Percentiles rank a stretch among this genome's conserved stretches.
Evolutionary conservation across 768 basidiomycete genomes (phyloP).

Genomic region (Macrolepiota albuminosa): DNA sequence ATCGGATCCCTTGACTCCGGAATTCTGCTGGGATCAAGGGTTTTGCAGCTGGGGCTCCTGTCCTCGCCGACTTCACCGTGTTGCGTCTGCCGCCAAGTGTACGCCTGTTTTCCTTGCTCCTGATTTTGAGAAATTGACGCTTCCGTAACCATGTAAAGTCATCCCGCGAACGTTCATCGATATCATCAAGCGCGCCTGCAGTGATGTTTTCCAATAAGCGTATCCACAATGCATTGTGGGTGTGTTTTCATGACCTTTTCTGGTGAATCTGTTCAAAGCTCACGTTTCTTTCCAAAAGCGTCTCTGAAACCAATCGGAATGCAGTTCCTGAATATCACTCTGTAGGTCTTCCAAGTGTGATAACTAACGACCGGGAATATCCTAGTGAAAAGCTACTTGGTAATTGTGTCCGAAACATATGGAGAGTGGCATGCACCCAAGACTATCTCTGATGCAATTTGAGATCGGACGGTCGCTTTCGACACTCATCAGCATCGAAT

Average conservation of each 20-base stretch:
- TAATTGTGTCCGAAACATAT: constrained; percentile 42
- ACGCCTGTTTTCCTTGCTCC: neutral
- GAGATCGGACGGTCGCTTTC: neutral
- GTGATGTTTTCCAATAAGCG: constrained; percentile 37
- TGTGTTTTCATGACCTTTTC: constrained; percentile 9
- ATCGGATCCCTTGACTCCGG: constrained; percentile 18
- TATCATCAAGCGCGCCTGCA: constrained; percentile 61
- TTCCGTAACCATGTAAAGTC: constrained; percentile 42
- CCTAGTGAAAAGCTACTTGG: constrained; percentile 45
- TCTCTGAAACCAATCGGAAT: constrained; percentile 55
- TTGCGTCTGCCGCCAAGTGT: constrained; percentile 23
- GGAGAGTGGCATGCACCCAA: constrained; percentile 29
- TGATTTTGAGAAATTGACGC: neutral
- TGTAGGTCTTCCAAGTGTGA: constrained; percentile 40
- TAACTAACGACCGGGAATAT: constrained; percentile 45
- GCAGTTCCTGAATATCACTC: constrained; percentile 35
- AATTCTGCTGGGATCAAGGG: constrained; percentile 49
- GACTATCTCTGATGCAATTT: constrained; percentile 20
- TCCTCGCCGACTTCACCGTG: constrained; percentile 51
- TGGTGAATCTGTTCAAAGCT: neutral
- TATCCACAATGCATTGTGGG: constrained; percentile 68
- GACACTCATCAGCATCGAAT: constrained; percentile 2
- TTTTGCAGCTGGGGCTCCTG: constrained; percentile 54
- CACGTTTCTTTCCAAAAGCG: constrained; percentile 27
- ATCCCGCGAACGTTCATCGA: constrained; percentile 61